A percentile compares a stretch with the other conserved stretches of the same genome.
phyloP scores from a whole-genome alignment of 306 rosid genomes.

The Quercus rubra region DNA sequence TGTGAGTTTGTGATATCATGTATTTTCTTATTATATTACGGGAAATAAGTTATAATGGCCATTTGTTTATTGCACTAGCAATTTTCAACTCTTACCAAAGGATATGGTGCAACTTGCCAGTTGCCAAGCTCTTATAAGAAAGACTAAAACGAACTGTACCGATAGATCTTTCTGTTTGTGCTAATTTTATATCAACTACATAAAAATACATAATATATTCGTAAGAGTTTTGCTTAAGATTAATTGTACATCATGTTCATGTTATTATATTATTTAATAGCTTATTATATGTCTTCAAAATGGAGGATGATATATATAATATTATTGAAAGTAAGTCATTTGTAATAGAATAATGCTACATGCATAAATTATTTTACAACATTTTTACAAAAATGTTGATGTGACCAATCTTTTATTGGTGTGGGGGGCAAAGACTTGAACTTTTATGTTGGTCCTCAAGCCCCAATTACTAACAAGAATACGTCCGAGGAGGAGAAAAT shows the following conservation, averaged over 20 bases:
- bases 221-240: not conserved
- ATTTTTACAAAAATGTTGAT: too few relatives aligned
- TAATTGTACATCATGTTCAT: not conserved
- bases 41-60: not conserved
- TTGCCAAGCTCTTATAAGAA: not conserved
- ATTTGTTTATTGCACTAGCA: not conserved
- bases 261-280: not conserved
- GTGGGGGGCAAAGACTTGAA: too few relatives aligned
- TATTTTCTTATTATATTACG: not conserved
- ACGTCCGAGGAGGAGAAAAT: too few relatives aligned
- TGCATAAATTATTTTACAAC: rapidly evolving
- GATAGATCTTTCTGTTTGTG: not conserved
- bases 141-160: too few relatives aligned
- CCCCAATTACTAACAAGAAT: too few relatives aligned
- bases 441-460: too few relatives aligned
- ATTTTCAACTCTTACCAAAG: not conserved
- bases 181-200: not conserved
- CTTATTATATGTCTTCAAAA: not conserved
- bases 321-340: too few relatives aligned
- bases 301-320: too few relatives aligned
- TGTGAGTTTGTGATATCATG: not conserved
- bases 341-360: too few relatives aligned
- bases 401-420: too few relatives aligned
- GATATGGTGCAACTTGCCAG: not conserved
- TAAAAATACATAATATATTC: not conserved